These are phyloP conservation scores for Microsporum canis DNA, from an alignment of 2,329 filamentous ascomycete genomes.

Conservation along the genomic window DNA sequence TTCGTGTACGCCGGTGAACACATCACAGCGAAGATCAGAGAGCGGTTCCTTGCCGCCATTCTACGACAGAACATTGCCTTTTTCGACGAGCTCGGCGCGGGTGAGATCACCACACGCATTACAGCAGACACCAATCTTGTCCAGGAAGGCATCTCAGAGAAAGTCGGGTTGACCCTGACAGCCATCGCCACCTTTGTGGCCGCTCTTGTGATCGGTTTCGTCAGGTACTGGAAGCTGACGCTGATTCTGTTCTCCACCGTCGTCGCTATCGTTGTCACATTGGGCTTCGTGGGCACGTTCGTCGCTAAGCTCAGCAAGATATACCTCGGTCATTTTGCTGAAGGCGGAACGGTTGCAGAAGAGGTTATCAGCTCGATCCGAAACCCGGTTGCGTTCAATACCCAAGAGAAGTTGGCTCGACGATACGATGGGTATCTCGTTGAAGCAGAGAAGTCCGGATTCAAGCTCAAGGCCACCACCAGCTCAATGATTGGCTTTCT, in stretches of 20 bases:
- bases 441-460: neutral
- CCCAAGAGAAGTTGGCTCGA: neutral
- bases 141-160: conserved; percentile 76
- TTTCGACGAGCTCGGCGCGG: conserved; percentile 73
- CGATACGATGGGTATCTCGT: neutral
- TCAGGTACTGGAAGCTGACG: neutral
- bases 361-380: neutral
- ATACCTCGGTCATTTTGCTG: conserved; percentile 51
- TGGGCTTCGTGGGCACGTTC: neutral
- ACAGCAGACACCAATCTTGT: conserved; percentile 75
- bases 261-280: neutral
- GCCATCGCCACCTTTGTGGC: neutral
- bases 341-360: neutral
- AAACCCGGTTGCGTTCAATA: neutral
- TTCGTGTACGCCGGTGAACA: conserved; percentile 62
- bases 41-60: conserved; percentile 63
- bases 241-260: conserved; percentile 28
- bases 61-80: conserved; percentile 71
- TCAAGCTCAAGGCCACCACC: neutral
- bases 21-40: conserved; percentile 40
- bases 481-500: neutral
- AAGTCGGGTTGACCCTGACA: conserved; percentile 46
- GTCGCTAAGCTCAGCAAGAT: neutral
- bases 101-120: conserved; percentile 75
- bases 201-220: neutral